Evolutionary conservation across 257 asterid species (phyloP).

Genomic region (Osmanthus fragrans): DNA sequence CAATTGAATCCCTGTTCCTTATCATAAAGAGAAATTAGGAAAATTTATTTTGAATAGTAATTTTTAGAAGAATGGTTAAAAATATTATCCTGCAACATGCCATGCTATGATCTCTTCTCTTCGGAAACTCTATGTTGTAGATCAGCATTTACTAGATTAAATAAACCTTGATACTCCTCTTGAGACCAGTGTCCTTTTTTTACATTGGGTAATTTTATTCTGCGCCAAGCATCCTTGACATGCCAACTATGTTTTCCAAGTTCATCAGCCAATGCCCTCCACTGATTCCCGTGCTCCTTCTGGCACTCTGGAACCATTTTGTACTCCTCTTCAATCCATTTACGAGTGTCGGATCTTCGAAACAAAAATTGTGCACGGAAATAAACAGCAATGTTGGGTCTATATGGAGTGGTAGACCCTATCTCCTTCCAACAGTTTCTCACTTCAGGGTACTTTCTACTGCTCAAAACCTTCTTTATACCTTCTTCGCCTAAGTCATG

Average conservation of each 20-base stretch:
- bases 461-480: slow-evolving; percentile 40
- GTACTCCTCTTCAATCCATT: slow-evolving; percentile 57
- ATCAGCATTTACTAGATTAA: too few species aligned
- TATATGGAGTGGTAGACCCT: slow-evolving; percentile 41
- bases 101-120: too few species aligned
- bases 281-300: slow-evolving; percentile 39
- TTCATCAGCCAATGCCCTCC: slow-evolving; percentile 49
- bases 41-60: too few species aligned
- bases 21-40: too few species aligned
- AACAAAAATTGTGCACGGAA: slow-evolving; percentile 44
- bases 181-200: too few species aligned
- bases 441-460: slow-evolving; percentile 23
- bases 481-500: slow-evolving; percentile 50
- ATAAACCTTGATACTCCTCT: too few species aligned
- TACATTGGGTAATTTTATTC: slow-evolving; percentile 44
- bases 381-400: slow-evolving; percentile 35
- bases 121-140: too few species aligned
- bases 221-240: slow-evolving; percentile 51
- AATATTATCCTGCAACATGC: too few species aligned
- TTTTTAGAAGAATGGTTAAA: too few species aligned
- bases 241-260: slow-evolving; percentile 48
- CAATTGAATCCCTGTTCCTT: too few species aligned
- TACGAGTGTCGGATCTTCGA: slow-evolving; percentile 38
- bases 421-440: slow-evolving; percentile 57
- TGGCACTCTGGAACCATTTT: slow-evolving; percentile 30